These are phyloP conservation scores for Neofusicoccum sp. DNA, from an alignment of 2,329 filamentous ascomycete genomes.

Conservation along the genomic window DNA sequence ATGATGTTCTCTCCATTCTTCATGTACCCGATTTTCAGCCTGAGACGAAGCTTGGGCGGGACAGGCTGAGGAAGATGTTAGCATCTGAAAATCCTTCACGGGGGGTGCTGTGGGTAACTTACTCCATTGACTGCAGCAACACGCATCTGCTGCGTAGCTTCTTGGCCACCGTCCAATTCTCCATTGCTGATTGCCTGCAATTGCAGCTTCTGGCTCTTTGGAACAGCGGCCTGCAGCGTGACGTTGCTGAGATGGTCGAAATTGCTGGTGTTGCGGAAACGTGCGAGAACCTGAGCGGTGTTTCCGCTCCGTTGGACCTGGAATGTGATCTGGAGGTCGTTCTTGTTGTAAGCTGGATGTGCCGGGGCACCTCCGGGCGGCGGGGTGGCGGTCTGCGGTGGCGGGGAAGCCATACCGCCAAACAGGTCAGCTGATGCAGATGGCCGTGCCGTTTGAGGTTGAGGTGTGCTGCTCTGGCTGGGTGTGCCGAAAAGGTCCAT, in stretches of 20 bases:
- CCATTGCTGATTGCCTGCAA: conserved; percentile 82
- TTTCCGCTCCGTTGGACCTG: conserved; percentile 80
- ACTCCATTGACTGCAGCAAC: conserved; percentile 79
- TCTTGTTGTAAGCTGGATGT: conserved; percentile 79
- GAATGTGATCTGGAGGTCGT: conserved; percentile 77
- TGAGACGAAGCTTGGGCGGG: conserved; percentile 68
- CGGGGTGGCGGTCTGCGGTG: conserved; percentile 45
- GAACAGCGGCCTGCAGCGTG: conserved; percentile 88
- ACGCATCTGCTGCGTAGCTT: conserved; percentile 89
- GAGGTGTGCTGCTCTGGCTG: conserved; percentile 43
- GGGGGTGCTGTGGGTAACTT: conserved; percentile 49
- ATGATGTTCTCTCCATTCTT: conserved; percentile 70
- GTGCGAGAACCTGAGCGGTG: conserved; percentile 75
- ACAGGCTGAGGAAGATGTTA: conserved; percentile 52
- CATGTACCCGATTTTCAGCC: conserved; percentile 79
- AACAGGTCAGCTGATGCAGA: conserved; percentile 42
- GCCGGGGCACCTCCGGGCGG: conserved; percentile 45
- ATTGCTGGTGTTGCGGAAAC: conserved; percentile 75
- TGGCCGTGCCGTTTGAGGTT: conserved; percentile 37
- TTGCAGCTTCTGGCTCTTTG: conserved; percentile 93
- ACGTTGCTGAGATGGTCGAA: conserved; percentile 68
- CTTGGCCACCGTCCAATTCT: conserved; percentile 72
- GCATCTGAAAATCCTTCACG: not conserved
- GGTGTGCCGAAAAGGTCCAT: conserved; percentile 78
- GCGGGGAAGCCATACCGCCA: conserved; percentile 46